Evolutionary conservation across 345 rosid genomes (phyloP), one percentile per base, ranked within the genome.

Genomic region (Eucalyptus erythrocorys): DNA sequence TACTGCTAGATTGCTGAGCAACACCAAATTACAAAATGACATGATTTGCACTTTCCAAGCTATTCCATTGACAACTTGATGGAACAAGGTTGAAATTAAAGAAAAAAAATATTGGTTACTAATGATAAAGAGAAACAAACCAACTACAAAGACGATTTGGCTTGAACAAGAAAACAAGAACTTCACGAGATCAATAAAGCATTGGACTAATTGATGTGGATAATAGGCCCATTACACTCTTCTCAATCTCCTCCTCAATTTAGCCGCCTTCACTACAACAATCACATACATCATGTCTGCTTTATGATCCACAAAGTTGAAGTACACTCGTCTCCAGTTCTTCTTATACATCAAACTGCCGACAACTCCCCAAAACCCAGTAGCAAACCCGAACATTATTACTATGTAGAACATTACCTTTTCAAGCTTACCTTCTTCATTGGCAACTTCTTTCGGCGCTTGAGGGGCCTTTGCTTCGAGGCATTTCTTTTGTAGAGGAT

Each of bases 331-430:
- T 80, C 90, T 89, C 90, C 88, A 86, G 8, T 86, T 71, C 86
- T 79, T 89, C n/a, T 89, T 89, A 80, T 53, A 45, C 64, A 80
- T 37, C 86, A 89, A 80, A 87, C 42, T 22, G 10, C 87, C 90
- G 43, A 53, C 30, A 16, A 89, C 86, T 48, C 59, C 88, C 90
- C 88, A 86, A 24, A 89, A 86, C 22, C 90, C 86, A 8, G 6
- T 71, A 0, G 48, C 76, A 26, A 71, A 86, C 16, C 90, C 86
- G 0, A 51, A 19, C 59, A 76, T 55, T 27, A 53, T 47, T 14
- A 40, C 55, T 5, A 57, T 16, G 43, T 81, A 86, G 12, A 86
- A 76, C 79, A 68, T 32, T 7, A 32, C 42, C 57, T 86, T 87
- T 6, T 89, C 88, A 57, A 34, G 3, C 37, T 32, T 34, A 48